A percentile compares a stretch with the other conserved stretches of the same genome.
These are phyloP conservation scores for Papiliotrema flavescens DNA, from an alignment of 1,284 basidiomycete species.

Conservation along the genomic window DNA sequence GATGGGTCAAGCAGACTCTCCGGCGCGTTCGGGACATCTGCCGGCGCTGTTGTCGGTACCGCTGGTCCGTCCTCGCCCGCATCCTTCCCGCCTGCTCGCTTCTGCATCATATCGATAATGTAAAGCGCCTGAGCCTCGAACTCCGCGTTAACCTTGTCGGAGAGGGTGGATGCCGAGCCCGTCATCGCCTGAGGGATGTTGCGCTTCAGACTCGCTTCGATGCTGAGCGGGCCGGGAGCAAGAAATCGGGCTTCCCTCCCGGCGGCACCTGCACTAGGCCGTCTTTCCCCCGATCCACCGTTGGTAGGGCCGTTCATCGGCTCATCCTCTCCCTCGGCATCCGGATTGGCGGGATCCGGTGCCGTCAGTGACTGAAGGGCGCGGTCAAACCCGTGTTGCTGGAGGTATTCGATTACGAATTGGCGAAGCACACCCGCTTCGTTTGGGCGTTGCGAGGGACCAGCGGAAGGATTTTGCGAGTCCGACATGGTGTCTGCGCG, in stretches of 20 bases:
- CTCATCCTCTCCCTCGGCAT: conserved; percentile 39
- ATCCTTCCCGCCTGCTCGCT: conserved; percentile 57
- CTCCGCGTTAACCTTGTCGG: conserved; percentile 43
- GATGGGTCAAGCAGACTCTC: conserved; percentile 67
- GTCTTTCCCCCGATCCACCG: conserved; percentile 30
- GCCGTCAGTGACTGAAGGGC: conserved; percentile 69
- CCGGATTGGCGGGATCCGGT: conserved; percentile 60
- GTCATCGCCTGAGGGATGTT: conserved; percentile 55
- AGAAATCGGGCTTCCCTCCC: conserved; percentile 40
- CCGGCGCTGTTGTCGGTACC: neutral
- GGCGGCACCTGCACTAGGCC: conserved; percentile 33
- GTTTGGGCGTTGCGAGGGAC: conserved; percentile 3
- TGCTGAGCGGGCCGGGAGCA: conserved; percentile 36
- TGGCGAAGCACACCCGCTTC: conserved; percentile 46
- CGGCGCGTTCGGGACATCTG: neutral
- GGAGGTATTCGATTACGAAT: conserved; percentile 78
- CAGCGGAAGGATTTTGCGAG: neutral
- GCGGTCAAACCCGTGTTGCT: conserved; percentile 69
- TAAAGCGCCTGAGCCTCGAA: conserved; percentile 48
- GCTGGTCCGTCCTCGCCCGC: conserved; percentile 53
- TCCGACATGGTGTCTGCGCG: too few relatives aligned
- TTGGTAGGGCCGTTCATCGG: conserved; percentile 5
- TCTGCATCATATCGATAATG: conserved; percentile 42
- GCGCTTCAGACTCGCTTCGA: conserved; percentile 43
- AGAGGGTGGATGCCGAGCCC: conserved; percentile 41